These are phyloP conservation scores for Ceratorhiza oryzae-sativae DNA, from an alignment of 1,284 basidiomycete genomes.

Conservation along the genomic window DNA sequence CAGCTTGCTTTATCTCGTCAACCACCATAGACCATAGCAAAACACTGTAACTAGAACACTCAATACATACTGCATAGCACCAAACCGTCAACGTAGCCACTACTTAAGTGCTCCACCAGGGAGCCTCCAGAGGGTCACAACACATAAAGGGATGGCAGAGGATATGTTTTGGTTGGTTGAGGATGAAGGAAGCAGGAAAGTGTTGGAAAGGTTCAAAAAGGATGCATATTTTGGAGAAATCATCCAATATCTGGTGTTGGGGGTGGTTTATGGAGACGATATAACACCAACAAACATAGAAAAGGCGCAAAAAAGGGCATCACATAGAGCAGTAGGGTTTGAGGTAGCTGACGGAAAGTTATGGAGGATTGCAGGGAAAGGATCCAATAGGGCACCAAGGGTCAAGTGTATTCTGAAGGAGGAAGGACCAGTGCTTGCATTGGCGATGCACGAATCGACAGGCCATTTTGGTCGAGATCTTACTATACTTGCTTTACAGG, in stretches of 20 bases:
- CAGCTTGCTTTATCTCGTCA: too few relatives aligned
- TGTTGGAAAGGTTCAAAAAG: neutral
- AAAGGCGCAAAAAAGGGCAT: slow-evolving; percentile 12
- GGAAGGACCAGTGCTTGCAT: slow-evolving; percentile 44
- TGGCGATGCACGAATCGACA: neutral
- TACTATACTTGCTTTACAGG: slow-evolving; percentile 12
- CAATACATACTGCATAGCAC: too few relatives aligned
- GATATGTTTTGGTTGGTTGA: neutral
- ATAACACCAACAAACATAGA: neutral
- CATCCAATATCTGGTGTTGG: slow-evolving; percentile 5
- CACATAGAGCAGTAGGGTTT: slow-evolving; percentile 28
- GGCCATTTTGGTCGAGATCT: slow-evolving; percentile 38
- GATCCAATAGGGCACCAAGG: slow-evolving; percentile 11
- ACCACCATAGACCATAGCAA: too few relatives aligned
- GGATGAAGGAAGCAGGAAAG: neutral
- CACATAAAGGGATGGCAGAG: neutral
- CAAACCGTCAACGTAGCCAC: too few relatives aligned
- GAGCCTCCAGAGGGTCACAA: too few relatives aligned
- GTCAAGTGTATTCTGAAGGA: slow-evolving; percentile 45
- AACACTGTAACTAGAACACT: too few relatives aligned
- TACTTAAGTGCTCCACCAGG: too few relatives aligned
- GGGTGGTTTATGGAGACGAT: neutral
- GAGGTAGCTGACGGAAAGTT: slow-evolving; percentile 36
- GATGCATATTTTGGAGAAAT: slow-evolving; percentile 2
- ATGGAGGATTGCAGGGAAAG: slow-evolving; percentile 35